phyloP scores from a whole-genome alignment of 2,329 filamentous ascomycete genomes.

The Exophiala oligosperma region DNA sequence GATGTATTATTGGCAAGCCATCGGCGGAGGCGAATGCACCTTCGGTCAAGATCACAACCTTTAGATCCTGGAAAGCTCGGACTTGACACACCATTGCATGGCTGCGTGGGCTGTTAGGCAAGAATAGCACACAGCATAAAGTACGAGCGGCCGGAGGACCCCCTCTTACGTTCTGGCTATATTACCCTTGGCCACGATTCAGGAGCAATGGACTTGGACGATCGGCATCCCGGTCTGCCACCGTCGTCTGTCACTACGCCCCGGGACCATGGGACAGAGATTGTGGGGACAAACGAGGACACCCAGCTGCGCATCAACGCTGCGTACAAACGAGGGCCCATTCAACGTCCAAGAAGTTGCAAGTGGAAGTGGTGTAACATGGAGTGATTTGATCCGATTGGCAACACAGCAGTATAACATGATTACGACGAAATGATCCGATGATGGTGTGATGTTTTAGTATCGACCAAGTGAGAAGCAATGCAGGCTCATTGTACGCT shows the following conservation, averaged over 20 bases:
- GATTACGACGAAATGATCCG: neutral
- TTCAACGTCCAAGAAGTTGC: neutral
- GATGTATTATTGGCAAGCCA: slow-evolving; percentile 1
- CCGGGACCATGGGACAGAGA: neutral
- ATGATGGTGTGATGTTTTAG: neutral
- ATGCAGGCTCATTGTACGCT: neutral
- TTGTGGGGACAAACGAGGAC: neutral
- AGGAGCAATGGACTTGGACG: neutral
- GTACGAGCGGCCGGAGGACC: slow-evolving; percentile 4
- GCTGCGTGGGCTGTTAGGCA: neutral
- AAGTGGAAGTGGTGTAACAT: neutral
- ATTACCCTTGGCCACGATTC: slow-evolving; percentile 10
- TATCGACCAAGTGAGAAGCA: neutral
- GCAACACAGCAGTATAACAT: neutral
- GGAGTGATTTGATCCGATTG: neutral
- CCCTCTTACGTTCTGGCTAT: neutral
- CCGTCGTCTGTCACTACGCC: neutral
- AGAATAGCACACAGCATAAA: slow-evolving; percentile 5
- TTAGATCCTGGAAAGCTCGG: neutral
- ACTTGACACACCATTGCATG: neutral
- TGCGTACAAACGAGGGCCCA: neutral
- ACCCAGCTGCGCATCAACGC: neutral
- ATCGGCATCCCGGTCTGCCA: too few relatives aligned
- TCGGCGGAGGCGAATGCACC: neutral
- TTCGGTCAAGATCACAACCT: neutral